A percentile compares a stretch with the other conserved stretches of the same genome.
phyloP scores from a whole-genome alignment of 805 yeast genomes.

The Tetrapisispora arboricola region DNA sequence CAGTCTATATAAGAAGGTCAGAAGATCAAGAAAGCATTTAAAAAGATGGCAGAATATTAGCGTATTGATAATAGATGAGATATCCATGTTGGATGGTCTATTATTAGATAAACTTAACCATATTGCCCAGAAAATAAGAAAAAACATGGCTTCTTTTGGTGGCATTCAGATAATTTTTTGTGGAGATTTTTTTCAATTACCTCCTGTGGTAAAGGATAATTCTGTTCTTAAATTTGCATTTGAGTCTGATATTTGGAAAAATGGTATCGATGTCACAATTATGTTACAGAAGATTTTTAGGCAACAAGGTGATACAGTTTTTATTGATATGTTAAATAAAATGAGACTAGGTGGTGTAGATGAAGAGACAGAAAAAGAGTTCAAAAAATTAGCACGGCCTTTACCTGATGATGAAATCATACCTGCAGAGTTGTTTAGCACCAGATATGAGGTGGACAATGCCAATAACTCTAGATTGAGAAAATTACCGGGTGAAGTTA shows the following conservation, averaged over 20 bases:
- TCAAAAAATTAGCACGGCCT: conserved; percentile 42
- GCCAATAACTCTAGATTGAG: conserved; percentile 48
- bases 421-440: conserved; percentile 68
- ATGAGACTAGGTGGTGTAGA: conserved; percentile 56
- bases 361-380: conserved; percentile 38
- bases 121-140: conserved; percentile 45
- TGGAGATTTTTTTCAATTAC: conserved; percentile 78
- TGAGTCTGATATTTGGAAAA: conserved; percentile 53
- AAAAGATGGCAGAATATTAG: conserved; percentile 46
- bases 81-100: conserved; percentile 69
- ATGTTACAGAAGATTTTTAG: conserved; percentile 59
- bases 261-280: conserved; percentile 45
- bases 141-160: conserved; percentile 52
- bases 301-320: conserved; percentile 62
- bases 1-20: conserved; percentile 41
- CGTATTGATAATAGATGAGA: conserved; percentile 66
- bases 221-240: conserved; percentile 45
- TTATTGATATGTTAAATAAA: conserved; percentile 66
- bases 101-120: conserved; percentile 53
- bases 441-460: conserved; percentile 58
- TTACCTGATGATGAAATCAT: conserved; percentile 49
- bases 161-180: conserved; percentile 68
- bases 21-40: conserved; percentile 38
- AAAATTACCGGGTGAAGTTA: conserved; percentile 35
- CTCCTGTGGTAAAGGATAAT: conserved; percentile 40